Percentiles rank a stretch among this genome's conserved stretches.
Evolutionary conservation across 176 grass and related monocot species (phyloP).

Genomic region (Dactylis glomerata): DNA sequence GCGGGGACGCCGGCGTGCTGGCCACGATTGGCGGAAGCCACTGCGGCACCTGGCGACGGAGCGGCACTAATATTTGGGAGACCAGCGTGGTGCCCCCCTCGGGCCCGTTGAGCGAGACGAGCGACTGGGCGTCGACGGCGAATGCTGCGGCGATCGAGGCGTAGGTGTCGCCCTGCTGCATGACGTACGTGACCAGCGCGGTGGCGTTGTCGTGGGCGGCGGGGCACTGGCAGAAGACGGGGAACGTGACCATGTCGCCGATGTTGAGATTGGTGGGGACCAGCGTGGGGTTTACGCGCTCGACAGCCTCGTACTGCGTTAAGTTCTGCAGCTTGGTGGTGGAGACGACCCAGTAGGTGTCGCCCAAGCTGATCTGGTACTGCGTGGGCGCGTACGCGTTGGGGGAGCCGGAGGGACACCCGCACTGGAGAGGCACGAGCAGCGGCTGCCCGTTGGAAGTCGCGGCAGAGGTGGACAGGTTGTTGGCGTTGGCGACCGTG

Average conservation of each 20-base stretch:
- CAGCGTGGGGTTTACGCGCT: conserved; percentile 72
- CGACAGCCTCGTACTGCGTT: conserved; percentile 66
- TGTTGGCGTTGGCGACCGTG: conserved; percentile 71
- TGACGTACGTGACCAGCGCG: conserved; percentile 78
- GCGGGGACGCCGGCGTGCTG: conserved; percentile 26
- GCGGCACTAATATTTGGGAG: conserved; percentile 63
- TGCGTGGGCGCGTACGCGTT: conserved; percentile 47
- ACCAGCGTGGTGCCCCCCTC: conserved; percentile 25
- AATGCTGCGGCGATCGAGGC: conserved; percentile 57
- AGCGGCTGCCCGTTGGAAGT: conserved; percentile 50
- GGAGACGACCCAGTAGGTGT: conserved; percentile 73
- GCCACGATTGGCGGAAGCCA: conserved; percentile 64
- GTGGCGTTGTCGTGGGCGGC: conserved; percentile 14
- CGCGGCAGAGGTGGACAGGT: conserved; percentile 38
- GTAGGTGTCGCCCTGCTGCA: conserved; percentile 78
- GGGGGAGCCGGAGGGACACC: conserved; percentile 42
- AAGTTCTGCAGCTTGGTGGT: conserved; percentile 67
- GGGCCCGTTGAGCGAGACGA: conserved; percentile 77
- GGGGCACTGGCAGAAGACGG: conserved; percentile 94
- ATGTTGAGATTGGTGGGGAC: conserved; percentile 45
- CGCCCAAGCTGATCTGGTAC: conserved; percentile 59
- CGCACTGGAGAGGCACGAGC: conserved; percentile 68
- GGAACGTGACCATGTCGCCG: conserved; percentile 70
- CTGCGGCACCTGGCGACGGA: conserved; percentile 30
- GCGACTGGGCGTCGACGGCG: conserved; percentile 48